A percentile compares a stretch with the other conserved stretches of the same genome.
Evolutionary conservation across 176 grass and related monocot species (phyloP).

Genomic region (Dactylis glomerata): DNA sequence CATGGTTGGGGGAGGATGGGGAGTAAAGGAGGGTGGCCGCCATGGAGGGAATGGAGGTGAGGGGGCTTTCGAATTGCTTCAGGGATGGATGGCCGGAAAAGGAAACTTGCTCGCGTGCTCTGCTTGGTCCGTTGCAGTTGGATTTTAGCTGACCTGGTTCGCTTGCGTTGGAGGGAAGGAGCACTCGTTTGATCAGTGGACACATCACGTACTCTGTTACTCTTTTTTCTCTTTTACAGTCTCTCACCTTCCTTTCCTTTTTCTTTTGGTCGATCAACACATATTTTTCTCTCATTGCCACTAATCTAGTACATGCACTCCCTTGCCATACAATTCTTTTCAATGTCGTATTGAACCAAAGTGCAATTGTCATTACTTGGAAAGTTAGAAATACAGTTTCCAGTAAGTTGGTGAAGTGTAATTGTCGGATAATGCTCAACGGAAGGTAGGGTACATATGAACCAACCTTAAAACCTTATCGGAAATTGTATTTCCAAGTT

Average conservation of each 20-base stretch:
- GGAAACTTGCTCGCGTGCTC: constrained; percentile 39
- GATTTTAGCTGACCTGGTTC: constrained; percentile 1
- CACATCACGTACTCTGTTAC: neutral
- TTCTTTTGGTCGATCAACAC: neutral
- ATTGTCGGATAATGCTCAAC: too few relatives aligned
- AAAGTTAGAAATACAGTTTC: too few relatives aligned
- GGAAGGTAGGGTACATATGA: too few relatives aligned
- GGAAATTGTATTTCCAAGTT: too few relatives aligned
- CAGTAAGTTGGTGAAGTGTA: too few relatives aligned
- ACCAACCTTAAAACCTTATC: too few relatives aligned
- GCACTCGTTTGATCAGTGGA: neutral
- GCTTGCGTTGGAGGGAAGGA: neutral
- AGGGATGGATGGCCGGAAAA: constrained; percentile 47
- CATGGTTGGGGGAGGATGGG: neutral
- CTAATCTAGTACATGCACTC: neutral
- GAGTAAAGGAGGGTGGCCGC: constrained; percentile 34
- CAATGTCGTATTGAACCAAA: neutral
- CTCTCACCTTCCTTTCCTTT: neutral
- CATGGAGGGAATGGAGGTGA: constrained; percentile 49
- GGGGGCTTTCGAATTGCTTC: constrained; percentile 52
- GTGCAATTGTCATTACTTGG: too few relatives aligned
- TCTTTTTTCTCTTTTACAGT: neutral
- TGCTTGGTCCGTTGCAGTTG: neutral
- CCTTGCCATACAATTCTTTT: neutral
- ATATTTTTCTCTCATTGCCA: neutral